Conservation (phyloP, 2,329 filamentous ascomycete genomes). For the Drechslera avenae region DNA sequence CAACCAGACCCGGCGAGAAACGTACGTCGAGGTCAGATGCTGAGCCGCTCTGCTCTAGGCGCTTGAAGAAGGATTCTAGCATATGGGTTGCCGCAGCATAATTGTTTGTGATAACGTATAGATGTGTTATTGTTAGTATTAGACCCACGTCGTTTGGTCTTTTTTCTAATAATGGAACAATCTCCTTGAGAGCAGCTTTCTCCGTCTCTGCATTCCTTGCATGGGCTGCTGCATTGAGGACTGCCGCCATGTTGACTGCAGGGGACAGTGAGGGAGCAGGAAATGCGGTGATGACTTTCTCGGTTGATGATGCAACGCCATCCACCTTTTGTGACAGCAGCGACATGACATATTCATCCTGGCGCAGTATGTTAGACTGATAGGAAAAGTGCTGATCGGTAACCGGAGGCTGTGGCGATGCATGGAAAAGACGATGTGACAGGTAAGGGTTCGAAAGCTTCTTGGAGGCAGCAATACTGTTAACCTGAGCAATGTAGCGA, state of each 20-base stretch:
- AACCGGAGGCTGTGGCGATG: conserved; percentile 57
- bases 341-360: conserved; percentile 68
- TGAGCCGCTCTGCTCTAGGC: conserved; percentile 67
- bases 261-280: conserved; percentile 55
- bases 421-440: conserved; percentile 65
- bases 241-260: conserved; percentile 61
- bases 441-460: conserved; percentile 68
- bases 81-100: conserved; percentile 74
- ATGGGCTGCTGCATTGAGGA: conserved; percentile 75
- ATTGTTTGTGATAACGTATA: conserved; percentile 76
- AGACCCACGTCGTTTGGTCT: conserved; percentile 81
- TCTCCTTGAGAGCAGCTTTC: conserved; percentile 70
- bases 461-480: conserved; percentile 59
- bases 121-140: conserved; percentile 77
- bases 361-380: conserved; percentile 65
- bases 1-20: conserved; percentile 83
- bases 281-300: conserved; percentile 55
- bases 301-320: conserved; percentile 65
- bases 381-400: conserved; percentile 73
- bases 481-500: conserved; percentile 69
- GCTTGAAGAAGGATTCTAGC: conserved; percentile 75
- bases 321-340: conserved; percentile 70
- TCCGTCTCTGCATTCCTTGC: conserved; percentile 64
- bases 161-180: conserved; percentile 72
- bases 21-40: conserved; percentile 69